Conservation (phyloP, 768 basidiomycete genomes). For the Trametes coccinea region DNA sequence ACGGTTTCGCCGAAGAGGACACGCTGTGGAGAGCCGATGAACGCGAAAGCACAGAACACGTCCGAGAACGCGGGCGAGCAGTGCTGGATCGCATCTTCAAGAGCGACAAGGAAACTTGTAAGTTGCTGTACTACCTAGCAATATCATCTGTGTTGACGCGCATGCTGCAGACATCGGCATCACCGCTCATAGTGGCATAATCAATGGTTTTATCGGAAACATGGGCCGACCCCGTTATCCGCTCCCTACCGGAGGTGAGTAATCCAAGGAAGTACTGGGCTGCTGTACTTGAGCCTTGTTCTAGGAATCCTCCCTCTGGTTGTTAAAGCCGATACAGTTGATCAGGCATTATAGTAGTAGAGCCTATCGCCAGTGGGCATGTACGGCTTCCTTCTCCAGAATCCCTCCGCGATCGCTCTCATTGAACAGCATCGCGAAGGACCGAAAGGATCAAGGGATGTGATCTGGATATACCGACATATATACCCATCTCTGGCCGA, state of each 20-base stretch:
- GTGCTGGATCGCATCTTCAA: conserved; percentile 61
- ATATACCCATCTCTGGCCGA: too few species aligned
- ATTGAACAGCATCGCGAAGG: too few species aligned
- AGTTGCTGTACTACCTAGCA: conserved; percentile 26
- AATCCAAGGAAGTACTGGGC: background rate
- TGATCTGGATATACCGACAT: too few species aligned
- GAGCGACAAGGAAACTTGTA: conserved; percentile 48
- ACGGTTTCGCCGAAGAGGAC: conserved; percentile 62
- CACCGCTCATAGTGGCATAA: conserved; percentile 66
- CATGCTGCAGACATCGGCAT: conserved; percentile 56
- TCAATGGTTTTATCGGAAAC: conserved; percentile 52
- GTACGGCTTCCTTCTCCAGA: background rate
- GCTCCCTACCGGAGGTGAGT: conserved; percentile 66
- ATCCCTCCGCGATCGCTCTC: too few species aligned
- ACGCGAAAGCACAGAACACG: conserved; percentile 52
- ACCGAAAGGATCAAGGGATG: too few species aligned
- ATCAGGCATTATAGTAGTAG: background rate
- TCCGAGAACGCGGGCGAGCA: conserved; percentile 46
- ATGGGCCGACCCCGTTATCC: conserved; percentile 46
- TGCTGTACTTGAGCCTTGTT: background rate
- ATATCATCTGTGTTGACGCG: background rate
- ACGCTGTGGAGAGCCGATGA: conserved; percentile 54
- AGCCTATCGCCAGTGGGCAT: background rate
- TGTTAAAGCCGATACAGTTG: background rate
- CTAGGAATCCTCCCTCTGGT: conserved; percentile 24